Evolutionary conservation across 768 basidiomycete species (phyloP).

Genomic region (Rhizopogon vesiculosus): DNA sequence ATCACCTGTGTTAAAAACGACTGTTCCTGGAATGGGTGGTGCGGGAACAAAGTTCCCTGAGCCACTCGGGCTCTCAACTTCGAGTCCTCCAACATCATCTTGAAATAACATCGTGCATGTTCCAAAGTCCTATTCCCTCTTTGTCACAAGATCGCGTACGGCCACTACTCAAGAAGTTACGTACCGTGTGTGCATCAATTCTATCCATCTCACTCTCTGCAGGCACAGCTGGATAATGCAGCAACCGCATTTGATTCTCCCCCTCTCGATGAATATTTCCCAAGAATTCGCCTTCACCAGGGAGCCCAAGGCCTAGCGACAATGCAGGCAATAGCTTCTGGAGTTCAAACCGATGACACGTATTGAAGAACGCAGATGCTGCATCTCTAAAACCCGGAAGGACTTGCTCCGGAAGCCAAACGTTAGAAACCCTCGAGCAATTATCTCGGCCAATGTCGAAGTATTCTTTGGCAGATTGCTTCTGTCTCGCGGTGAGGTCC

Average conservation of each 20-base stretch:
- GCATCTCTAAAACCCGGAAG: slow-evolving; percentile 51
- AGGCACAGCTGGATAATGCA: slow-evolving; percentile 45
- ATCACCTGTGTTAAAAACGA: slow-evolving; percentile 50
- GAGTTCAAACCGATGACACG: slow-evolving; percentile 31
- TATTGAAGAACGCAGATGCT: slow-evolving; percentile 48
- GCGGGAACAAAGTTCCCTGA: slow-evolving; percentile 41
- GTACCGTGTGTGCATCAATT: slow-evolving; percentile 29
- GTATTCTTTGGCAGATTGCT: slow-evolving; percentile 42
- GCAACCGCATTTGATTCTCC: slow-evolving; percentile 53
- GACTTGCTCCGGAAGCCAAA: slow-evolving; percentile 50
- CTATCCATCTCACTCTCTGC: slow-evolving; percentile 22
- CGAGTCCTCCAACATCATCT: slow-evolving; percentile 56
- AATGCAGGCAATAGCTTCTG: slow-evolving; percentile 41
- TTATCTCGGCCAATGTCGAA: slow-evolving; percentile 50
- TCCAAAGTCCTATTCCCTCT: slow-evolving; percentile 42
- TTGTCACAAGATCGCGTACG: background rate
- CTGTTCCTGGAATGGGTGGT: slow-evolving; percentile 38
- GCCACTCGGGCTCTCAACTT: slow-evolving; percentile 50
- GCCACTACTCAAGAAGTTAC: background rate
- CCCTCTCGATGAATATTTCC: slow-evolving; percentile 33
- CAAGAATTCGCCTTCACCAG: slow-evolving; percentile 40
- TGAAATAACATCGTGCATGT: slow-evolving; percentile 59
- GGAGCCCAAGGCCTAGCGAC: slow-evolving; percentile 38
- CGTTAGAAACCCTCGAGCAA: slow-evolving; percentile 41
- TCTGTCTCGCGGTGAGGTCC: slow-evolving; percentile 23